Percentiles rank a stretch among this genome's conserved stretches.
These are phyloP conservation scores for Rhynchosporium secalis DNA, from an alignment of 2,329 filamentous ascomycete species.

Conservation along the genomic window DNA sequence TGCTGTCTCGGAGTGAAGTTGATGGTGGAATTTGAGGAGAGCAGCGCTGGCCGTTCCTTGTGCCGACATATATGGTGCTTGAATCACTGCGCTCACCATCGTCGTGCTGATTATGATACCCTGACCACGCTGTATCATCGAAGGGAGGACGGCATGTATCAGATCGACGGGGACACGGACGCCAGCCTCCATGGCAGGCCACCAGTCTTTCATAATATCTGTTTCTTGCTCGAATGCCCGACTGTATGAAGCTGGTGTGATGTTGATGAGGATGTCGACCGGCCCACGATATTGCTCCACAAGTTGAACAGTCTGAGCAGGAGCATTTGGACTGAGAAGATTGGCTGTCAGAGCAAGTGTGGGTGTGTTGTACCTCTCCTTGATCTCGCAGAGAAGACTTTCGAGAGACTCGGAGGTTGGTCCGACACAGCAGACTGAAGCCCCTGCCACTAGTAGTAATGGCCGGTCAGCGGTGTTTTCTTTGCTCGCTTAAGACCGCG, in stretches of 20 bases:
- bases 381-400: constrained; percentile 26
- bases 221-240: constrained; percentile 18
- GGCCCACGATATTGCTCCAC: constrained; percentile 24
- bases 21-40: constrained; percentile 32
- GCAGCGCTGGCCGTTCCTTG: constrained; percentile 21
- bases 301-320: constrained; percentile 15
- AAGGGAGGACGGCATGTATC: constrained; percentile 29
- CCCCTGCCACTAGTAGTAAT: constrained; percentile 32
- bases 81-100: constrained; percentile 7
- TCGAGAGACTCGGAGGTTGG: constrained; percentile 25
- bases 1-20: constrained; percentile 27
- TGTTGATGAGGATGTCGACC: constrained; percentile 30
- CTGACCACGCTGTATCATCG: constrained; percentile 25
- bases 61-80: constrained; percentile 25
- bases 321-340: constrained; percentile 21
- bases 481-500: neutral
- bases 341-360: constrained; percentile 25
- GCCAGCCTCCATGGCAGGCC: constrained; percentile 19
- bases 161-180: constrained; percentile 22
- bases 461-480: neutral
- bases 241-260: constrained; percentile 18
- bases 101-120: constrained; percentile 30
- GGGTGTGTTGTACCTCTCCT: constrained; percentile 26
- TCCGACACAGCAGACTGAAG: constrained; percentile 33
- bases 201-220: constrained; percentile 26